A percentile compares a stretch with the other conserved stretches of the same genome.
Evolutionary conservation across 2,329 filamentous ascomycete genomes (phyloP).

Genomic region (Aplosporella prunicola): DNA sequence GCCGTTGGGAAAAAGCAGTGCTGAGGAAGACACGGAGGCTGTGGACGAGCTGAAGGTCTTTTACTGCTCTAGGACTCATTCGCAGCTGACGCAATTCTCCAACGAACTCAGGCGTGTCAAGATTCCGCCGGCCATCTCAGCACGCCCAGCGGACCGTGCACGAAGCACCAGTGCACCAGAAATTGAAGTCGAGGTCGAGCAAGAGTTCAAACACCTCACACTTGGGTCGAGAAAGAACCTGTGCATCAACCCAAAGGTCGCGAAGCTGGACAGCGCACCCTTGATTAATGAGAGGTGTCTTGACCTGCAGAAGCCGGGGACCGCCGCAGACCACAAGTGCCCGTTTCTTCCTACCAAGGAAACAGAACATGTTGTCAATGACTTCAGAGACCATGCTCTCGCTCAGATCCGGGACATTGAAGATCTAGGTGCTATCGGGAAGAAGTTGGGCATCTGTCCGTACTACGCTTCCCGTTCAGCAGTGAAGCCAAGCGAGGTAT

Average conservation of each 20-base stretch:
- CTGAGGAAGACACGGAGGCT: constrained; percentile 41
- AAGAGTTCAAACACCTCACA: constrained; percentile 69
- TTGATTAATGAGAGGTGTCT: constrained; percentile 91
- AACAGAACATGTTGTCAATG: constrained; percentile 58
- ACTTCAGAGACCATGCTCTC: constrained; percentile 76
- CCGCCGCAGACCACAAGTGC: constrained; percentile 58
- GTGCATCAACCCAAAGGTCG: constrained; percentile 82
- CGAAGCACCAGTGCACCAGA: constrained; percentile 15
- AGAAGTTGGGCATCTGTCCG: constrained; percentile 72
- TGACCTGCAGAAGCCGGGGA: constrained; percentile 70
- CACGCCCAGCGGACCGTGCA: constrained; percentile 35
- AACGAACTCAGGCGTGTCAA: constrained; percentile 69
- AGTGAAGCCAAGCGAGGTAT: constrained; percentile 66
- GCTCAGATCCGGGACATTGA: constrained; percentile 89
- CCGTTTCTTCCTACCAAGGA: constrained; percentile 70
- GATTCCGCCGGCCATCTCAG: constrained; percentile 58
- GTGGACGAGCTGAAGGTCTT: constrained; percentile 72
- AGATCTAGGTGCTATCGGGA: constrained; percentile 71
- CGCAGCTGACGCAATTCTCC: constrained; percentile 81
- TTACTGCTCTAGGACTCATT: constrained; percentile 88
- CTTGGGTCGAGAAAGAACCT: constrained; percentile 77
- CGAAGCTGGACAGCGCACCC: constrained; percentile 56
- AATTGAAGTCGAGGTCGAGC: constrained; percentile 30
- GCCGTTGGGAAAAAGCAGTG: constrained; percentile 16
- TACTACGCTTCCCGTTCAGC: constrained; percentile 91